Evolutionary conservation across 805 yeast species (phyloP).

Genomic region (Spathaspora girioi): DNA sequence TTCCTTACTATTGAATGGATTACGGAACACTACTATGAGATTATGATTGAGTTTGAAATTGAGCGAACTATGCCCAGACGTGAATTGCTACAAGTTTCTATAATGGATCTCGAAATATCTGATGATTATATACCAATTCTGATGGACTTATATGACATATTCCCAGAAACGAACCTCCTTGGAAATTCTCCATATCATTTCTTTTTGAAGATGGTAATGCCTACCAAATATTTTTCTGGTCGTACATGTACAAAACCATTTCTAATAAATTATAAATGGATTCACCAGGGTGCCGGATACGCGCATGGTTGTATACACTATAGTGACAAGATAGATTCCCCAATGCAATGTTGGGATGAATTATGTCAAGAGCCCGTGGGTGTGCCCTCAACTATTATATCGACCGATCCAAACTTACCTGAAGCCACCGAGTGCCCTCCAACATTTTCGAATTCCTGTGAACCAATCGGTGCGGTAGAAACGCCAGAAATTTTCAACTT

Average conservation of each 20-base stretch:
- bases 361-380: background rate
- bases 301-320: background rate
- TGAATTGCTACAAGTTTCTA: background rate
- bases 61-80: background rate
- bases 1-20: background rate
- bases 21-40: background rate
- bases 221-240: too few relatives aligned
- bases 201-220: background rate
- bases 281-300: background rate
- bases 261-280: background rate
- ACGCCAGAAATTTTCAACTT: too few relatives aligned
- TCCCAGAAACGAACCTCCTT: background rate
- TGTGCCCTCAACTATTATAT: background rate
- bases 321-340: background rate
- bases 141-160: background rate
- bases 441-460: too few relatives aligned
- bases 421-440: too few relatives aligned
- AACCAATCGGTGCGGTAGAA: too few relatives aligned
- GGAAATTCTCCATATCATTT: background rate
- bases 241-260: background rate
- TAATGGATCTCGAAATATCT: background rate
- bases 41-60: background rate
- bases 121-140: background rate
- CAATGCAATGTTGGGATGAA: background rate
- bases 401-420: too few relatives aligned